Evolutionary conservation across 805 yeast genomes (phyloP).

Genomic region (Ogataea nitratoaversa): DNA sequence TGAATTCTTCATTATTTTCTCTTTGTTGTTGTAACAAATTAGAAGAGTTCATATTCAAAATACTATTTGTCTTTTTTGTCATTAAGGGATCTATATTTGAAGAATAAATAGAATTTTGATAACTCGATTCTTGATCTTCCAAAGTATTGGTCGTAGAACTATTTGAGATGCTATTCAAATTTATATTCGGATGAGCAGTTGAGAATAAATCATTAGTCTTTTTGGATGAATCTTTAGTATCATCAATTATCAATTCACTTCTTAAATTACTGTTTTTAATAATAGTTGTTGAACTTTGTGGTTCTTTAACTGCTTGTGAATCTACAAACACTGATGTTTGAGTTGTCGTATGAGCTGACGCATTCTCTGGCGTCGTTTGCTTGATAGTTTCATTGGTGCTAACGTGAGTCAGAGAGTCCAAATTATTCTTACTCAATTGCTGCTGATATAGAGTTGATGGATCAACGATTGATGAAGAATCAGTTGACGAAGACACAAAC

Average conservation of each 20-base stretch:
- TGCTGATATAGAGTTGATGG: no score
- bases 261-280: constrained; percentile 6
- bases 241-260: constrained; percentile 9
- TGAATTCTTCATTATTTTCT: constrained; percentile 25
- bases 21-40: not conserved
- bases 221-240: not conserved
- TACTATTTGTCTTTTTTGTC: constrained; percentile 1
- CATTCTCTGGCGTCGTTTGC: no score
- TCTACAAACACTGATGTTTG: no score
- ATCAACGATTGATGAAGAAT: no score
- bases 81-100: constrained; percentile 9
- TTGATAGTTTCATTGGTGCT: not conserved
- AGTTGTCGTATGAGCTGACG: no score
- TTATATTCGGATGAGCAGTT: not conserved
- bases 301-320: not conserved
- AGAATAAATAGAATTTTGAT: constrained; percentile 24
- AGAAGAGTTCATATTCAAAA: not conserved
- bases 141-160: constrained; percentile 1
- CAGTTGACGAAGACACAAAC: not conserved
- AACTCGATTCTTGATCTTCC: constrained; percentile 21
- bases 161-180: not conserved
- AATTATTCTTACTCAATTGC: not conserved
- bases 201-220: not conserved
- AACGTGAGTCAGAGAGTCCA: not conserved
- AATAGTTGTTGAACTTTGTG: not conserved